A percentile compares a stretch with the other conserved stretches of the same genome.
Conservation (phyloP, 1,139 yeast species). For the Geotrichum restrictum region DNA sequence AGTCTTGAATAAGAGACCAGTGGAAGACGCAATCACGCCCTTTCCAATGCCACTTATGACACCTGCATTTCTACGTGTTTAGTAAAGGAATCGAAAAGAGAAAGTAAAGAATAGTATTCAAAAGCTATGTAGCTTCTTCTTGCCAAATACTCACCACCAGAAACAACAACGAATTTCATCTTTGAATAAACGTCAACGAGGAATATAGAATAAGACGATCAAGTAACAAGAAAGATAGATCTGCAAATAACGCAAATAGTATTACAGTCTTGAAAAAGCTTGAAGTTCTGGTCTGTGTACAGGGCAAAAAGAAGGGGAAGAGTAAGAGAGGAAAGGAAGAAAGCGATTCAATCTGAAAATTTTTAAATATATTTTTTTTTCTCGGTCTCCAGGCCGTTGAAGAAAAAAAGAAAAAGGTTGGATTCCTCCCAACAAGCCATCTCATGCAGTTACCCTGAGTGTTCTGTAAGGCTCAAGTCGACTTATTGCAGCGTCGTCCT, state of each 20-base stretch:
- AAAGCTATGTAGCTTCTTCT: slow-evolving; percentile 16
- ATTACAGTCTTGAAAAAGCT: neutral
- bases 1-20: slow-evolving; percentile 91
- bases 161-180: slow-evolving; percentile 98
- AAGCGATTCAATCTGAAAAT: neutral
- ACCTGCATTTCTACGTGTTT: slow-evolving; percentile 68
- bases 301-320: slow-evolving; percentile 21
- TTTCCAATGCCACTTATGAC: slow-evolving; percentile 98
- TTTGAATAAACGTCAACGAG: slow-evolving; percentile 13
- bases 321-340: neutral
- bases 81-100: slow-evolving; percentile 29
- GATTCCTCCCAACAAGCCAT: slow-evolving; percentile 8
- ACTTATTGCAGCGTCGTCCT: too few species aligned
- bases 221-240: neutral
- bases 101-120: slow-evolving; percentile 1
- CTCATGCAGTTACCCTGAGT: too few species aligned
- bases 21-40: slow-evolving; percentile 95
- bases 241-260: neutral
- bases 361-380: neutral
- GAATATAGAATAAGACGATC: neutral
- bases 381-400: neutral
- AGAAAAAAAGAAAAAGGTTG: slow-evolving; percentile 4
- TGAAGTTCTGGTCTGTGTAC: slow-evolving; percentile 19
- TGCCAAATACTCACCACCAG: slow-evolving; percentile 60
- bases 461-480: too few species aligned